phyloP scores from a whole-genome alignment of 345 rosid genomes.

The Pistacia integerrima region DNA sequence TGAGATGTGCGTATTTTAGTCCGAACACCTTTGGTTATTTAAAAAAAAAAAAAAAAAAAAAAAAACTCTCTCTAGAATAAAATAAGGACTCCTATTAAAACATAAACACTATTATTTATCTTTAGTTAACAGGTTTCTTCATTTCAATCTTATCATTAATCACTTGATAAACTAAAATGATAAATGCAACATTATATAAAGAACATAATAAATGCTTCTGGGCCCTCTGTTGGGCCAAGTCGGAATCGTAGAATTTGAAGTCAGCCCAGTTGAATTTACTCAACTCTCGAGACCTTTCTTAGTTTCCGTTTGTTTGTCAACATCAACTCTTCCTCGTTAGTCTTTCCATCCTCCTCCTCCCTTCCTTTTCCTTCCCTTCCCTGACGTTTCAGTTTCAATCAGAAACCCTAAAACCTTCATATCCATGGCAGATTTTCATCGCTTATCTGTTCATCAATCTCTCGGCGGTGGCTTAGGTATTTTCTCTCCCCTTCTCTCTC shows the following conservation, averaged over 20 bases:
- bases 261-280: neutral
- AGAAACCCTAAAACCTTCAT: constrained; percentile 20
- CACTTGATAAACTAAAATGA: too few relatives aligned
- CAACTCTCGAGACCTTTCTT: neutral
- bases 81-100: too few relatives aligned
- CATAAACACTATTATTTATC: too few relatives aligned
- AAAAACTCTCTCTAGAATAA: too few relatives aligned
- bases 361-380: neutral
- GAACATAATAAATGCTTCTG: too few relatives aligned
- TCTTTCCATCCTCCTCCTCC: neutral
- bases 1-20: too few relatives aligned
- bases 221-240: neutral
- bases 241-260: neutral
- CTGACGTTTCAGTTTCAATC: neutral
- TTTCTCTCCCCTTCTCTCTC: neutral
- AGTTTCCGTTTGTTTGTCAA: neutral
- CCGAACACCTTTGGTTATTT: too few relatives aligned
- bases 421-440: constrained; percentile 56
- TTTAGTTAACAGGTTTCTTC: too few relatives aligned
- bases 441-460: constrained; percentile 63
- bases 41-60: too few relatives aligned
- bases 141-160: too few relatives aligned
- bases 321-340: neutral
- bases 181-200: too few relatives aligned
- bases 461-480: constrained; percentile 82